Evolutionary conservation across 768 basidiomycete genomes (phyloP), one percentile per base, ranked within the genome.

Genomic region (Dacryopinax spathularia): DNA sequence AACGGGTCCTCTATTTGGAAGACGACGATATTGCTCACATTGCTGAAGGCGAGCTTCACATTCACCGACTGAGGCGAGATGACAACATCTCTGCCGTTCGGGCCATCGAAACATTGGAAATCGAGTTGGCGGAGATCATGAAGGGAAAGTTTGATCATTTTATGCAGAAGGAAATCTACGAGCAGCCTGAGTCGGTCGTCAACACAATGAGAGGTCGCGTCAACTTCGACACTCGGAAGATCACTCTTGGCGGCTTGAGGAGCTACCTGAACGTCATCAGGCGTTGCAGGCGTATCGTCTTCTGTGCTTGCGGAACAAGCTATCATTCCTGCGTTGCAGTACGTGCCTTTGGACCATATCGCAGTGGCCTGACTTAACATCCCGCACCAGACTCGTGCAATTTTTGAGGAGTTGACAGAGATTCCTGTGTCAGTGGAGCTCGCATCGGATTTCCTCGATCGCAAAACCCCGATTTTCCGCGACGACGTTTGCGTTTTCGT

Each of bases 201-300:
- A 99, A 99, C 82, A 99, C 96, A 60, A 99, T 99, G 96, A 89
- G 96, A 83, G 96, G 96, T 65, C 92, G 96, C 69, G 89, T 99
- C 79, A 98, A 96, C 82, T 99, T 99, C 69, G 96, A 98, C 72
- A 84, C 81, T 62, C 83, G 90, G 76, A 82, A 81, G 67, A 89
- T 99, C 72, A 97, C 88, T 12, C 86, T 99, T 41, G 96, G 96
- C 72, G 96, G 96, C 36, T 81, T 99, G 65, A 90, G 93, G 65
- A 88, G 88, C 18, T 98, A 98, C 75, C 83, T 99, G 65, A 89
- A 87, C 36, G 94, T 96, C 72, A 98, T 99, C 72, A 86, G 96
- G 65, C 86, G 96, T 67, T 89, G 93, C 62, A 82, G 96, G 66
- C 84, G 96, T 62, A 90, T 99, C 69, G 88, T 98, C 36, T 98